Base-by-base conservation (phyloP, 176 grass and related monocot species). In the Cocos nucifera region DNA sequence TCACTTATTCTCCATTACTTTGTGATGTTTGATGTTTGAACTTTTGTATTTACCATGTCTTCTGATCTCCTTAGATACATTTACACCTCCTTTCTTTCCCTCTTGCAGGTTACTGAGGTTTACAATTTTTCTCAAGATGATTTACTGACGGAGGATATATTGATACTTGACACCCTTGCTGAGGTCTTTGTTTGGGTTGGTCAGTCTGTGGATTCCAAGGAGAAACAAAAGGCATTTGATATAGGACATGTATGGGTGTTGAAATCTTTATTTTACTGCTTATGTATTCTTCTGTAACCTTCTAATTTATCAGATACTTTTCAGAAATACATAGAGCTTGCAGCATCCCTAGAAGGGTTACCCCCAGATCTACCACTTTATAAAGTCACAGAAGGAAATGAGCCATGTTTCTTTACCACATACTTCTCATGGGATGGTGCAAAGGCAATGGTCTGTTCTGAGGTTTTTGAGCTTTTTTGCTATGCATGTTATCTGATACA, bases 71-170 rank as follows among this genome's bases (percentile, higher is more conserved):
- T 48, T 68, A 10, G 64, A 68, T 75, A 51, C 12, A 17, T 26
- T 79, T 63, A 53, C 32, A 22, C 22, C 56, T 44, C 26, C 15
- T 62, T 52, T 44, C 21, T 15, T 49, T 44, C 22, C 50, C 20
- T 53, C 6, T 77, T 53, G 59, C 60, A 96, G 91, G 83, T 90
- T 62, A 52, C 56, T 57, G 91, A 96, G 78, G 82, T 96, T 52
- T 90, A 84, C 78, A 96, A 96, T 74, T 96, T 90, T 54, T 79
- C 83, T 59, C 91, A 96, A 96, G 91, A 96, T 79, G 91, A 96
- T 87, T 72, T 96, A 60, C 90, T 96, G 79, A 87, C 91, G 44
- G 91, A 96, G 79, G 91, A 96, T 50, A 87, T 96, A 57, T 62
- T 90, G 83, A 71, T 90, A 85, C 72, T 96, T 57, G 91, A 96